phyloP scores from a whole-genome alignment of 208 protist genomes.

The Trypanosoma congolense region DNA sequence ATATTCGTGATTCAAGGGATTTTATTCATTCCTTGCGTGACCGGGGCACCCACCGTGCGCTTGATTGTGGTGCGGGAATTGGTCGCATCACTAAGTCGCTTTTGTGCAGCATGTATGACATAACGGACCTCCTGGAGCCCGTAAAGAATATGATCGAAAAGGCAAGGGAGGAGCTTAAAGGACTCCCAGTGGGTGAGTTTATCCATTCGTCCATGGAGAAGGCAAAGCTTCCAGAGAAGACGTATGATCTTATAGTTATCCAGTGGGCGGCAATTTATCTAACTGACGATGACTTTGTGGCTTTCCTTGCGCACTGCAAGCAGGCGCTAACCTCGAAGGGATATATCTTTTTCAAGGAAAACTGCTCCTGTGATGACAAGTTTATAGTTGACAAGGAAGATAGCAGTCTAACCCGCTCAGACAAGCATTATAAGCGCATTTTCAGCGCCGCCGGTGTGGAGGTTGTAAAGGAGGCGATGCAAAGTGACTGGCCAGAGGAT shows the following conservation, averaged over 20 bases:
- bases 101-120: slow-evolving; percentile 56
- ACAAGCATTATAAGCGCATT: slow-evolving; percentile 80
- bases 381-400: slow-evolving; percentile 89
- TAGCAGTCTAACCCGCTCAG: slow-evolving; percentile 83
- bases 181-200: slow-evolving; percentile 64
- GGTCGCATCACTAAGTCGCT: slow-evolving; percentile 84
- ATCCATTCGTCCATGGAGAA: slow-evolving; percentile 82
- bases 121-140: slow-evolving; percentile 84
- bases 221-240: slow-evolving; percentile 39
- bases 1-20: slow-evolving; percentile 50
- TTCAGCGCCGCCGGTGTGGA: slow-evolving; percentile 63
- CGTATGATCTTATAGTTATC: slow-evolving; percentile 89
- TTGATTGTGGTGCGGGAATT: slow-evolving; percentile 90
- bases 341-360: slow-evolving; percentile 93
- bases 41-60: slow-evolving; percentile 50
- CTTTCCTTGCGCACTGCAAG: slow-evolving; percentile 76
- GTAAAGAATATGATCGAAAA: slow-evolving; percentile 81
- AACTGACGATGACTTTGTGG: slow-evolving; percentile 89
- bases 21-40: slow-evolving; percentile 67
- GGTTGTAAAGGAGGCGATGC: slow-evolving; percentile 57
- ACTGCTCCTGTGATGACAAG: slow-evolving; percentile 36
- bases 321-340: slow-evolving; percentile 65
- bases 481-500: slow-evolving; percentile 74
- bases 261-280: slow-evolving; percentile 93
- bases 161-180: slow-evolving; percentile 76